These are phyloP conservation scores for Discostella pseudostelligera DNA, from an alignment of 108 stramenopile genomes.

Conservation along the genomic window DNA sequence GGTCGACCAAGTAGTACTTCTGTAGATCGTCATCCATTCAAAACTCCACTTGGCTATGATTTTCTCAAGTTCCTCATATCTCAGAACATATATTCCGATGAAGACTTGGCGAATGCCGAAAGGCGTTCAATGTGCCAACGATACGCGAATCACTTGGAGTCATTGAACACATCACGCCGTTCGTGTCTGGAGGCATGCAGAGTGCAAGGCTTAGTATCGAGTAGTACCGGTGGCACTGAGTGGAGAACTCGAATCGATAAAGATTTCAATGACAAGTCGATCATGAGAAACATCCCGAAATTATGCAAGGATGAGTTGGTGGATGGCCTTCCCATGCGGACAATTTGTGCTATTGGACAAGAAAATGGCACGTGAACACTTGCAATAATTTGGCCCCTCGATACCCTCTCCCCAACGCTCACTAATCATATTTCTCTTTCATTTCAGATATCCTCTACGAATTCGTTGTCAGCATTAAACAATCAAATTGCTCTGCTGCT, in stretches of 20 bases:
- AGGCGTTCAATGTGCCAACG: background rate
- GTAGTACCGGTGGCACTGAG: background rate
- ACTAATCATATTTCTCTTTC: background rate
- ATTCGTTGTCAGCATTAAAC: slow-evolving; percentile 22
- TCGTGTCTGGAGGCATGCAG: slow-evolving; percentile 15
- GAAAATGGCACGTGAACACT: slow-evolving; percentile 13
- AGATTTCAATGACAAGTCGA: background rate
- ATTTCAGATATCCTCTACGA: slow-evolving; percentile 34
- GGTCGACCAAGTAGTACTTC: background rate
- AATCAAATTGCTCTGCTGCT: slow-evolving; percentile 20
- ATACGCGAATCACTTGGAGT: slow-evolving; percentile 15
- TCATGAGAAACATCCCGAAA: slow-evolving; percentile 21
- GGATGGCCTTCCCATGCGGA: slow-evolving; percentile 28
- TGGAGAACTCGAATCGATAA: slow-evolving; percentile 12
- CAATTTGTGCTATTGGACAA: slow-evolving; percentile 17
- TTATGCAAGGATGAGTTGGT: slow-evolving; percentile 21
- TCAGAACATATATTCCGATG: slow-evolving; percentile 19
- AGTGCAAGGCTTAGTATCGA: slow-evolving; percentile 1
- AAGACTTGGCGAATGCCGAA: slow-evolving; percentile 12
- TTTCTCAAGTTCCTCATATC: slow-evolving; percentile 22
- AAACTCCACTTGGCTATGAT: slow-evolving; percentile 24
- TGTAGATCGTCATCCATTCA: background rate
- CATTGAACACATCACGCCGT: background rate
- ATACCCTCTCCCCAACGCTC: background rate
- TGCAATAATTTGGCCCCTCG: background rate